Percentiles rank a stretch among this genome's conserved stretches.
phyloP scores from a whole-genome alignment of 1,139 yeast genomes.

The Casaregolazyma lundiana region DNA sequence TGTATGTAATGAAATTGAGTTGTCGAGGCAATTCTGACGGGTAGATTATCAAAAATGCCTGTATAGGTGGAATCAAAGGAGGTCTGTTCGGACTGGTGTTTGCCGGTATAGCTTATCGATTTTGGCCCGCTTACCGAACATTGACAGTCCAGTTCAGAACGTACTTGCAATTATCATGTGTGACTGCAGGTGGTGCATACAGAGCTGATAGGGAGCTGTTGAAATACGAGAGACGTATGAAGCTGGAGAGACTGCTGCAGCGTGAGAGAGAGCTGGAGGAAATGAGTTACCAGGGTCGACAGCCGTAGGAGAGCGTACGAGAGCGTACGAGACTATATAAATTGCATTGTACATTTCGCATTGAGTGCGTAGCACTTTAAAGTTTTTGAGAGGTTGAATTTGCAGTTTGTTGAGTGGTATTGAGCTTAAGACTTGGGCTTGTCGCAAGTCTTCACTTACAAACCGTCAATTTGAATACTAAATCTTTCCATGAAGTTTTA shows the following conservation, averaged over 20 bases:
- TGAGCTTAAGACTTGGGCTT: too few relatives aligned
- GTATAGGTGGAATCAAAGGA: conserved; percentile 26
- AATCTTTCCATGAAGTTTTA: background rate
- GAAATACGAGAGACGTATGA: conserved; percentile 25
- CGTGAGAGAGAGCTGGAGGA: conserved; percentile 22
- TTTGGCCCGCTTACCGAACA: conserved; percentile 25
- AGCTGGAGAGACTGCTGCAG: conserved; percentile 20
- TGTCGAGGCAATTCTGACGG: background rate
- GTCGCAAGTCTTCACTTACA: too few relatives aligned
- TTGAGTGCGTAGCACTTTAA: background rate
- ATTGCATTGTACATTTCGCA: background rate
- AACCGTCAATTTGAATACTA: too few relatives aligned
- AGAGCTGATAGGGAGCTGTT: conserved; percentile 25
- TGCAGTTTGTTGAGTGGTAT: too few relatives aligned
- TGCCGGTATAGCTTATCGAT: conserved; percentile 25
- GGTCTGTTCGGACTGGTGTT: conserved; percentile 24
- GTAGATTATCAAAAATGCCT: conserved; percentile 26
- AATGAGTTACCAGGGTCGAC: conserved; percentile 26
- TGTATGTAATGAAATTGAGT: too few relatives aligned
- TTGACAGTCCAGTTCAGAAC: conserved; percentile 29
- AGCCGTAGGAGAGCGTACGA: background rate
- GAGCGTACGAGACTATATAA: background rate
- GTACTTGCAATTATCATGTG: conserved; percentile 27
- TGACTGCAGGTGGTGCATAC: conserved; percentile 28
- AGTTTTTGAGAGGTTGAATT: too few relatives aligned